Percentiles rank a stretch among this genome's conserved stretches.
Conservation (phyloP, 2,329 filamentous ascomycete genomes). For the Diaporthe ilicicola region DNA sequence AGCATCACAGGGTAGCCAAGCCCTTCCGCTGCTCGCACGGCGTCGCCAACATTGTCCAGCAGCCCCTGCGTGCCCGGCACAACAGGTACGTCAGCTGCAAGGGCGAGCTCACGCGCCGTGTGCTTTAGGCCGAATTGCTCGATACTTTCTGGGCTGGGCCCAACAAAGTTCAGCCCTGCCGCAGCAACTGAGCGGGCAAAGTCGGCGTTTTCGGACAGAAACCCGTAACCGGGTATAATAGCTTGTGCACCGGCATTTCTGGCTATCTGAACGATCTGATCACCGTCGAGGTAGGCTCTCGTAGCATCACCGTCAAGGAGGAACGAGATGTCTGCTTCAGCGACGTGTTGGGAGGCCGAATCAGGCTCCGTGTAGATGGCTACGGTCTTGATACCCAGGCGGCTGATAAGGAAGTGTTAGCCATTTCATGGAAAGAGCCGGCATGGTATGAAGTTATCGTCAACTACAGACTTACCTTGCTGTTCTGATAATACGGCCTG, state of each 20-base stretch:
- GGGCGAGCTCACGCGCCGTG: slow-evolving; percentile 61
- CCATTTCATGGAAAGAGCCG: rapidly evolving
- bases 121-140: slow-evolving; percentile 68
- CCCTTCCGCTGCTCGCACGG: slow-evolving; percentile 52
- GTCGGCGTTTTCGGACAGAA: slow-evolving; percentile 67
- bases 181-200: slow-evolving; percentile 62
- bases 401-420: slow-evolving; percentile 27
- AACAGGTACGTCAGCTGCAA: slow-evolving; percentile 51
- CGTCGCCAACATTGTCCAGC: slow-evolving; percentile 51
- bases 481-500: slow-evolving; percentile 60
- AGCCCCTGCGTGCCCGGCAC: slow-evolving; percentile 46
- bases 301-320: slow-evolving; percentile 54
- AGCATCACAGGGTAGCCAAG: slow-evolving; percentile 55
- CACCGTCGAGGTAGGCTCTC: slow-evolving; percentile 29
- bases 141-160: slow-evolving; percentile 62
- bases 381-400: slow-evolving; percentile 59
- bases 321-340: slow-evolving; percentile 60
- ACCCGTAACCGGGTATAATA: slow-evolving; percentile 72
- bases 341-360: slow-evolving; percentile 62
- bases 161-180: slow-evolving; percentile 65
- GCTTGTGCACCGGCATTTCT: slow-evolving; percentile 57
- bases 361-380: slow-evolving; percentile 67
- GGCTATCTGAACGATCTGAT: slow-evolving; percentile 43
- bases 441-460: too few relatives aligned
- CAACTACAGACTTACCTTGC: slow-evolving; percentile 5